These are phyloP conservation scores for Scorias spongiosa DNA, from an alignment of 2,329 filamentous ascomycete species.

Conservation along the genomic window DNA sequence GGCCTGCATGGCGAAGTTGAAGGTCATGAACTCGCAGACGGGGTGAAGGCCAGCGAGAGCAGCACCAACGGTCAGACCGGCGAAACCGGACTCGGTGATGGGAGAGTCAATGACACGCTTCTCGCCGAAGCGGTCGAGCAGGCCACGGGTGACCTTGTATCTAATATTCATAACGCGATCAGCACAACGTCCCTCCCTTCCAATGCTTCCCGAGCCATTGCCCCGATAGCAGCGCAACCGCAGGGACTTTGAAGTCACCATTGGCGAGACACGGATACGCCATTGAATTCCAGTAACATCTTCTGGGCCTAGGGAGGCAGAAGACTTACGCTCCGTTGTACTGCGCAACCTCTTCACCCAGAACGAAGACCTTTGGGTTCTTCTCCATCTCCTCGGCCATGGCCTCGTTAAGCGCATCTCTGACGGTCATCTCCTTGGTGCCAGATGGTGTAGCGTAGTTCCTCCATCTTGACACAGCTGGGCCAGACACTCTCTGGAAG, in stretches of 20 bases:
- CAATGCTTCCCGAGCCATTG: not conserved
- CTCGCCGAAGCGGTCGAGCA: slow-evolving; percentile 91
- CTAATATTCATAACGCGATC: slow-evolving; percentile 20
- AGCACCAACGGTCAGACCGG: slow-evolving; percentile 83
- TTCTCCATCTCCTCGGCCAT: slow-evolving; percentile 91
- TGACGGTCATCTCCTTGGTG: slow-evolving; percentile 85
- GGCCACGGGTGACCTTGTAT: slow-evolving; percentile 98
- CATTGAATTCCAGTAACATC: too few species aligned
- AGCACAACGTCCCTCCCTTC: slow-evolving; percentile 1
- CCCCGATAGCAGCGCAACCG: not conserved
- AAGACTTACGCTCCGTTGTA: slow-evolving; percentile 78
- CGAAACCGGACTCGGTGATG: slow-evolving; percentile 95
- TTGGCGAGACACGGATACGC: too few species aligned
- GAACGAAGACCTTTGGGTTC: slow-evolving; percentile 87
- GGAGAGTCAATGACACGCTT: slow-evolving; percentile 96
- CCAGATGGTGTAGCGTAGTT: slow-evolving; percentile 45
- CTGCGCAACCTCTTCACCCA: slow-evolving; percentile 97
- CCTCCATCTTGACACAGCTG: slow-evolving; percentile 33
- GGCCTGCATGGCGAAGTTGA: slow-evolving; percentile 99
- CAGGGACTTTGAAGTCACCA: too few species aligned
- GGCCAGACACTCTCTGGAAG: slow-evolving; percentile 34
- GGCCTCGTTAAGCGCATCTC: slow-evolving; percentile 95
- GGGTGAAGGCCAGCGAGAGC: slow-evolving; percentile 89
- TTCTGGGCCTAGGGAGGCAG: too few species aligned
- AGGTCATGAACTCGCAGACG: slow-evolving; percentile 99